Base-by-base conservation (phyloP, 352 stramenopile genomes). In the Globisporangium orthogonon region DNA sequence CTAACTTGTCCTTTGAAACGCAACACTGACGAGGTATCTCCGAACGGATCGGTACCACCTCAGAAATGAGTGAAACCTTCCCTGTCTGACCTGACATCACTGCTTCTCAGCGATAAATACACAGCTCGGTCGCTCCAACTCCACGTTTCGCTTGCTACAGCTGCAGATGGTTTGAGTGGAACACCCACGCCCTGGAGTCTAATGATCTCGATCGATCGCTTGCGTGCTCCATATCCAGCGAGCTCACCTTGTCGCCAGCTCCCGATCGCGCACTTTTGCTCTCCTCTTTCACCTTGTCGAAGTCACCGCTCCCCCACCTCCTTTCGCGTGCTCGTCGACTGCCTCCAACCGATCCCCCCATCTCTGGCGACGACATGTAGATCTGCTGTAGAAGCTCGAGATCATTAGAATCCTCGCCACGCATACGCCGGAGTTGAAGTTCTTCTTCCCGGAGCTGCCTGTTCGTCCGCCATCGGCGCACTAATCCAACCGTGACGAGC, bases 301-400 rank as follows among this genome's bases (percentile, higher is more conserved):
- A 9, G 1, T 30, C 14, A 28, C 14, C 28, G 14, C 5, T 23
- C 23, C 23, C 33, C n/a, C 11, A 17, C n/a, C 30, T 30, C 28
- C 39, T 23, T 29, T n/a, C 40, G 11, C 37, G 37, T 13, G 11
- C 37, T 43, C 37, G 37, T 43, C 11, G 37, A 5, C 37, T 13
- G 11, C 11, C 37, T 17, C 10, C 37, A 17, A 3, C 11, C 10
- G 10, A 43, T 43, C 30, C 44, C 58, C 58, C 58, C 14, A 28
- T n/a, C 33, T 58, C 50, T 14, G 58, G 39, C 10, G 69, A 74
- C 47, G 74, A 66, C 52, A 78, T 28, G 41, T 73, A 80, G 30
- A 83, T 63, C 37, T 71, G 70, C n/a, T 48, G 66, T 52, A 78
- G 63, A 7, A 78, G 50, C 41, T 80, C 71, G 1, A 80, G 48